Base-by-base conservation (phyloP, 2,329 filamentous ascomycete species). In the Cordyceps farinosa region DNA sequence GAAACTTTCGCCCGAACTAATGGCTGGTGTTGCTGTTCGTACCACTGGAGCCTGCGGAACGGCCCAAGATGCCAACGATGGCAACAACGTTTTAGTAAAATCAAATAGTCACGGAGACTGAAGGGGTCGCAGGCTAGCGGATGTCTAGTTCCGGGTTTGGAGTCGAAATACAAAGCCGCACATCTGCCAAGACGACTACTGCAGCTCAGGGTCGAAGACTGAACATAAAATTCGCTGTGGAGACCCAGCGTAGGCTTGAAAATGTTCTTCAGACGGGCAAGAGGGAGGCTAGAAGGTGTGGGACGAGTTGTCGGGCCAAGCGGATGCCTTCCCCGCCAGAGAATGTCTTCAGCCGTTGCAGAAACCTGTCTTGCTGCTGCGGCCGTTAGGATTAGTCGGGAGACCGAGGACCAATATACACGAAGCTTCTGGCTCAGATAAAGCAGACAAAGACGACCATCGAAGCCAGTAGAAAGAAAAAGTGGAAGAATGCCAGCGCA, bases 311-410 rank as follows among this genome's bases (percentile, higher is more conserved):
- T 45, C 38, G 58, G 58, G 15, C 29, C 36, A 61, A 44, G 58
- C 58, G 58, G 58, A 45, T 45, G 58, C 17, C 5, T 61, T 61
- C 58, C 58, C 58, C 58, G 58, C 58, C 30, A 38, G 29, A 30
- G 38, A 34, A 34, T 53, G 50, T 34, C 58, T 61, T 61, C 48
- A 61, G 58, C 58, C 38, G 36, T 53, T 52, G 48, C 34, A 36
- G 58, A 52, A 22, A 61, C 58, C 22, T 59, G 56, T 51, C 56
- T 59, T 30, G 58, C 38, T 51, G 34, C 22, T 22, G 13, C 15
- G 38, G 13, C 30, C 29, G 47, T 40, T 27, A 17, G 13, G 47
- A n/a, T 34, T 50, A 34, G 32, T 60, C 8, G 38, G 10, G 10
- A 22, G 13, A 40, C 38, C 13, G 5, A 36, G 36, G 27, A 50